A percentile compares a stretch with the other conserved stretches of the same genome.
phyloP scores from a whole-genome alignment of 345 rosid species.

The Alliaria petiolata region DNA sequence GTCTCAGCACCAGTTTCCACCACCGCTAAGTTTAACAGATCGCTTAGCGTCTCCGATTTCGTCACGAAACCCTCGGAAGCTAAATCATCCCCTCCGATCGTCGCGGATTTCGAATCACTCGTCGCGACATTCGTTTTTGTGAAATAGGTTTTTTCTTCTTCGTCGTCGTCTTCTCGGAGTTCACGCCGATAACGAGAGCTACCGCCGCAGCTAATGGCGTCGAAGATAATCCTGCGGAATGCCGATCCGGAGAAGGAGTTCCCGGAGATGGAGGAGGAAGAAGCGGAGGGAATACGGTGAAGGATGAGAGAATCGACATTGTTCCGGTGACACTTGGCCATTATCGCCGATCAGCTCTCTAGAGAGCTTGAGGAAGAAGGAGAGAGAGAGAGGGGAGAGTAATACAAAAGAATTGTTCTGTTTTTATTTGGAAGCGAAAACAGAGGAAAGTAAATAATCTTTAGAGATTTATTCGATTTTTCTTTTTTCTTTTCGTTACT shows the following conservation, averaged over 20 bases:
- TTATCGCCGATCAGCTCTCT: constrained; percentile 29
- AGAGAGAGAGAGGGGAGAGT: background rate
- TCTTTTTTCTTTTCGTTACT: background rate
- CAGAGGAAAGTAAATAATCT: constrained; percentile 4
- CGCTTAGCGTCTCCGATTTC: constrained; percentile 66
- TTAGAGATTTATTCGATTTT: background rate
- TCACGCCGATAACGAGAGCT: constrained; percentile 47
- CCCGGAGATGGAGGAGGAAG: constrained; percentile 31
- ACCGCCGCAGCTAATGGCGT: constrained; percentile 78
- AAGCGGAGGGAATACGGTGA: constrained; percentile 41
- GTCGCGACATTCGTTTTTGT: background rate
- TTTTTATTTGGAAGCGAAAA: constrained; percentile 15
- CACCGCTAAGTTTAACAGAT: constrained; percentile 70
- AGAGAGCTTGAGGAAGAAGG: background rate
- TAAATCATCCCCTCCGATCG: background rate
- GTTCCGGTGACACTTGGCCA: constrained; percentile 76
- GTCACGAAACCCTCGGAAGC: background rate
- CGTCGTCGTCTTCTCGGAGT: constrained; percentile 33
- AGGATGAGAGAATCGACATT: constrained; percentile 54
- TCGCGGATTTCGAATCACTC: background rate
- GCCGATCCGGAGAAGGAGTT: constrained; percentile 52
- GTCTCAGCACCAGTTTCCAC: constrained; percentile 53
- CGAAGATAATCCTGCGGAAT: constrained; percentile 63
- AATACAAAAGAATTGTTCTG: background rate
- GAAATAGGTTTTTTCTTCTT: background rate